phyloP scores from a whole-genome alignment of 202 grass and related monocot genomes.

The Carex arenaria region DNA sequence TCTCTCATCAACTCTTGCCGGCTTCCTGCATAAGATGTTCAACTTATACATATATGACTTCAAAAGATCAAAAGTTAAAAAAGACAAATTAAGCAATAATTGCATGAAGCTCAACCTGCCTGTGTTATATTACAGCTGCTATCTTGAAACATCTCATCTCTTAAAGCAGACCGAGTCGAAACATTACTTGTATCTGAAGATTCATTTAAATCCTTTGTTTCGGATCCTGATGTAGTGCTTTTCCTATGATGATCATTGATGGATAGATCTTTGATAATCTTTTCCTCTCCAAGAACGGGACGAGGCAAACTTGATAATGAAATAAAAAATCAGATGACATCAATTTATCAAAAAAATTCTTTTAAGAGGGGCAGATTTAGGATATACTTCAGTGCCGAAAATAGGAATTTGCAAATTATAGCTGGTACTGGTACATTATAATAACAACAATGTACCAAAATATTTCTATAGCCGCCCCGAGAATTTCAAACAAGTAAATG shows the following conservation, averaged over 20 bases:
- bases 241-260: constrained; percentile 36
- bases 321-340: background rate
- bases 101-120: constrained; percentile 35
- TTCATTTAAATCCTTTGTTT: constrained; percentile 41
- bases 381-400: background rate
- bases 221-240: constrained; percentile 21
- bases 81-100: constrained; percentile 4
- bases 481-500: background rate
- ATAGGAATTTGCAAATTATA: background rate
- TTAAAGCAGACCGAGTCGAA: constrained; percentile 40
- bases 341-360: background rate
- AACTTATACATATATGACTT: background rate
- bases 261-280: constrained; percentile 29
- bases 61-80: background rate
- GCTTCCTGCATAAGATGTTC: constrained; percentile 36
- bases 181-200: constrained; percentile 28
- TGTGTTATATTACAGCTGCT: constrained; percentile 31
- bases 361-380: background rate
- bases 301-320: background rate
- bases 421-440: background rate
- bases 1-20: constrained; percentile 41
- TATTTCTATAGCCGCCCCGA: background rate
- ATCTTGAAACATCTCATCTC: constrained; percentile 27
- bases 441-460: background rate
- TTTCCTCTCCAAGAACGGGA: background rate